Base-by-base conservation (phyloP, 176 grass and related monocot genomes). In the Bromus sterilis region DNA sequence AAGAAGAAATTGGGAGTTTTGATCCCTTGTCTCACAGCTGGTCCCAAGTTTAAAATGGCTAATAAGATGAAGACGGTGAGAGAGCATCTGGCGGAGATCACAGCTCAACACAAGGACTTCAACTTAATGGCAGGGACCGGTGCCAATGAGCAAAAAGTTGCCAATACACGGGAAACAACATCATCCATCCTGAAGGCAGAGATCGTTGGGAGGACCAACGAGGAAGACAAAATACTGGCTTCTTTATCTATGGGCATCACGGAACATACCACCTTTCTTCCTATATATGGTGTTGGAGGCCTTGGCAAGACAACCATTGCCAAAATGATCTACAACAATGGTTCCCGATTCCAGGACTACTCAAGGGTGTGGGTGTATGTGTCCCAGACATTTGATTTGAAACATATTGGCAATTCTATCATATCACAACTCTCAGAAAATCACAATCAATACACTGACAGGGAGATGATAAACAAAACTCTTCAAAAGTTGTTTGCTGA, bases 351-450 rank as follows among this genome's bases (percentile, higher is more conserved):
- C 0, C 21, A 0, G 23, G 53, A 56, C 21, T 9, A 23, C 53
- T 56, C 53, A 25, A n/a, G 5, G 25, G 67, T 36, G 1, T 89
- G 87, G 82, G 26, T 89, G 1, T 60, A 89, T 81, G 82, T 84
- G n/a, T 79, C 77, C 4, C 66, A 86, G 14, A 24, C n/a, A 7
- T 80, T 85, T 79, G 29, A 81, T 7, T n/a, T 85, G 35, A 75
- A 39, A 4, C 43, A 51, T 46, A 75, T 89, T 1, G 35, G 41
- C 0, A 74, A 80, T 0, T 46, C 34, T 4, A 67, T 89, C 57
- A 71, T 77, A 11, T 66, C 76, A 4, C 58, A 57, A 15, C 0
- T 83, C 7, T 66, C 68, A 6, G 9, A 42, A 36, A 0, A 14
- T 0, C 11, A 66, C 10, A 59, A 10, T 13, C 28, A 55, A 0